A percentile compares a stretch with the other conserved stretches of the same genome.
phyloP scores from a whole-genome alignment of 2,329 filamentous ascomycete species.

The Microsporum ferrugineum region DNA sequence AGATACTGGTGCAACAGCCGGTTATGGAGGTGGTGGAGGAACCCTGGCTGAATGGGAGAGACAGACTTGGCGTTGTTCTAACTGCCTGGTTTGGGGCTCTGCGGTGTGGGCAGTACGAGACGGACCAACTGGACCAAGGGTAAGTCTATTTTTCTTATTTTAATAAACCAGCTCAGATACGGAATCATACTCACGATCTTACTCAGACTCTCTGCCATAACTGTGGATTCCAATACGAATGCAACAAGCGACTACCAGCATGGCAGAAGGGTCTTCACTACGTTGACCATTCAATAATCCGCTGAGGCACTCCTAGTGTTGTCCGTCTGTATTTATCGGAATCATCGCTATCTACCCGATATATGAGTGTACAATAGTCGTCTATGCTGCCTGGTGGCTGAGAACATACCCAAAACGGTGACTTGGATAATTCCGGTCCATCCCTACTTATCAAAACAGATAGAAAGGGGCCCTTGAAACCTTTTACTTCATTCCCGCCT shows the following conservation, averaged over 20 bases:
- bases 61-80: slow-evolving; percentile 71
- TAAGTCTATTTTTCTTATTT: slow-evolving; percentile 28
- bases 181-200: slow-evolving; percentile 6
- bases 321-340: background rate
- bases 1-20: slow-evolving; percentile 50
- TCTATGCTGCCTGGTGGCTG: background rate
- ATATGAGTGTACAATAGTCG: background rate
- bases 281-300: slow-evolving; percentile 29
- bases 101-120: slow-evolving; percentile 93
- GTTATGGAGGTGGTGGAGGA: slow-evolving; percentile 55
- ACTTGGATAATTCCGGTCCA: background rate
- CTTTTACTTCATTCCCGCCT: background rate
- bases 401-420: background rate
- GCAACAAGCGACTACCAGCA: slow-evolving; percentile 68
- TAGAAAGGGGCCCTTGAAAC: background rate
- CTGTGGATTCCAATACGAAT: slow-evolving; percentile 80
- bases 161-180: background rate
- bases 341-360: background rate
- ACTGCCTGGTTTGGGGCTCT: slow-evolving; percentile 78
- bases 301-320: background rate
- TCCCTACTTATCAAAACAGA: background rate
- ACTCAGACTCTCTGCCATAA: slow-evolving; percentile 76
- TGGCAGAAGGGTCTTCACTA: slow-evolving; percentile 62
- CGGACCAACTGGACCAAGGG: slow-evolving; percentile 71
- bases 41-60: slow-evolving; percentile 67